Percentiles rank a stretch among this genome's conserved stretches.
Conservation (phyloP, 208 protist species). For the Wallacemonas collosoma region DNA sequence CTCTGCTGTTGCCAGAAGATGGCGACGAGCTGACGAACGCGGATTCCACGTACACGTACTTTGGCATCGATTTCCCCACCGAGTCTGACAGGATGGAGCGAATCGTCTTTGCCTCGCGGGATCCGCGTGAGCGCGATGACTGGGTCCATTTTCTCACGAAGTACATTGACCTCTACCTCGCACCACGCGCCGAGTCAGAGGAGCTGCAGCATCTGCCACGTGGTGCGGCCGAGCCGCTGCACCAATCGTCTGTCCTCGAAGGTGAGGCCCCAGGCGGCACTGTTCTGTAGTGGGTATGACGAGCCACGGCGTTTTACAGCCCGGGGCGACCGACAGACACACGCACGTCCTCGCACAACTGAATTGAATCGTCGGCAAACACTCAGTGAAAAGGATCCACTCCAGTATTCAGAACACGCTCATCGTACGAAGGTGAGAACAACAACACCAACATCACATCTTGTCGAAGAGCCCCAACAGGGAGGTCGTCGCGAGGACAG, state of each 20-base stretch:
- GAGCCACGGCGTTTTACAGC: too few species aligned
- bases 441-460: too few species aligned
- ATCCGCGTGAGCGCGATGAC: constrained; percentile 38
- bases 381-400: too few species aligned
- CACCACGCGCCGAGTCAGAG: constrained; percentile 54
- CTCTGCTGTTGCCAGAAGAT: constrained; percentile 58
- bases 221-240: constrained; percentile 37
- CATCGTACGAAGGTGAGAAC: too few species aligned
- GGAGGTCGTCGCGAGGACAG: too few species aligned
- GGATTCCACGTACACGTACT: constrained; percentile 44
- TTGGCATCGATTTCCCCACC: constrained; percentile 59
- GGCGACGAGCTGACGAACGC: constrained; percentile 36
- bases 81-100: constrained; percentile 26
- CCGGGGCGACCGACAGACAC: too few species aligned
- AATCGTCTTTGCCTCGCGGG: constrained; percentile 45
- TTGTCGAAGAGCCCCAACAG: too few species aligned
- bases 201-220: constrained; percentile 41
- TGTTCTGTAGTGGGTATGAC: constrained; percentile 18
- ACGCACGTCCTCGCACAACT: too few species aligned
- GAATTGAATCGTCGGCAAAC: too few species aligned
- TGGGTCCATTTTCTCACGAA: constrained; percentile 70
- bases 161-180: constrained; percentile 71
- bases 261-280: constrained; percentile 64
- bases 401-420: too few species aligned
- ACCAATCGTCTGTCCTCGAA: constrained; percentile 55